Evolutionary conservation across 176 grass and related monocot genomes (phyloP).

Genomic region (Luzula sylvatica): DNA sequence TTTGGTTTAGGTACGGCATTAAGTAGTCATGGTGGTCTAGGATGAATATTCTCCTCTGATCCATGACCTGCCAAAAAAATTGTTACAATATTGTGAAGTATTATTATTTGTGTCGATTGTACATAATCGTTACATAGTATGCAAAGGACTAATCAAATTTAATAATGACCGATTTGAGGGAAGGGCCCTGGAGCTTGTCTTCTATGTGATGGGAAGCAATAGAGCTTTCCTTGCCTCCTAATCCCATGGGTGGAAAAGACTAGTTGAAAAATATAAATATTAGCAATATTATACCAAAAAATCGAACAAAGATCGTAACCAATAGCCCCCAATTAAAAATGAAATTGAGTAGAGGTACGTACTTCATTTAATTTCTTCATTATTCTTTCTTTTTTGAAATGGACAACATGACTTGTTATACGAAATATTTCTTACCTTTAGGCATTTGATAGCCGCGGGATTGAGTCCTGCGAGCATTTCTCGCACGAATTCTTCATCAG

Average conservation of each 20-base stretch:
- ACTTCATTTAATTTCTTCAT: not conserved
- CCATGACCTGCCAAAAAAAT: slow-evolving; percentile 38
- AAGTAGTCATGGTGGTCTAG: slow-evolving; percentile 95
- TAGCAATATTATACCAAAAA: not conserved
- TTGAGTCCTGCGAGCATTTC: slow-evolving; percentile 68
- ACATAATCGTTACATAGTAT: no score
- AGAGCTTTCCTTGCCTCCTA: slow-evolving; percentile 36
- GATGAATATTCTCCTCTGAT: slow-evolving; percentile 38
- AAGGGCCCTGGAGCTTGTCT: slow-evolving; percentile 32
- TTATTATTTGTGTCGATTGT: no score
- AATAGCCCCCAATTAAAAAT: not conserved
- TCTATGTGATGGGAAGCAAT: slow-evolving; percentile 31
- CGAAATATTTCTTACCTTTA: not conserved
- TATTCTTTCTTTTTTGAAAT: not conserved
- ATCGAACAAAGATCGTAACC: no score
- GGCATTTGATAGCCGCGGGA: slow-evolving; percentile 53
- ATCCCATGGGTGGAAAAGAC: slow-evolving; percentile 54
- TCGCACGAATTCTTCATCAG: slow-evolving; percentile 77
- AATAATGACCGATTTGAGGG: slow-evolving; percentile 25
- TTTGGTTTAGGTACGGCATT: slow-evolving; percentile 65
- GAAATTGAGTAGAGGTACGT: no score
- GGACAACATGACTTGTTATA: not conserved
- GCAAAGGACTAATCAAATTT: no score
- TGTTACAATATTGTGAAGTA: not conserved
- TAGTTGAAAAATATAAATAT: slow-evolving; percentile 12